Base-by-base conservation (phyloP, 116 monocot genomes). In the Thalassia testudinum region DNA sequence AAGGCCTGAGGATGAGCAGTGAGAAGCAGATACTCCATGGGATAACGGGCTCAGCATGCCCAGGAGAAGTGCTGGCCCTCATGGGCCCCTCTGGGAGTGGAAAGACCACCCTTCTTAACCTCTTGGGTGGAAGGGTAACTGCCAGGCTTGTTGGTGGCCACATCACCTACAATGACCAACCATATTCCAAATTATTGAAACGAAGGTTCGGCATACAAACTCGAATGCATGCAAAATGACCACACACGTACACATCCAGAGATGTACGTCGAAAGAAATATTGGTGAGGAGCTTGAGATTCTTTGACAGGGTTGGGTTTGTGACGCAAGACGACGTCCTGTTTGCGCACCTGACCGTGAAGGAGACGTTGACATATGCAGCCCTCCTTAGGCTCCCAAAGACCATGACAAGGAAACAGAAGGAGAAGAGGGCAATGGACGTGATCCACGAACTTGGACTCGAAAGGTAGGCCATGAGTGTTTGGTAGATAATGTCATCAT, bases 11-110 rank as follows among this genome's bases (percentile, higher is more conserved):
- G 3, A 50, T 20, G 8, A 61, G 23, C 12, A 61, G 13, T 15
- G 61, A 61, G 61, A 54, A 54, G 28, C 27, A 54, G 23, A 54
- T 54, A 10, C 53, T 54, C 11, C 27, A 29, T 54, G 80, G 84
- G 45, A 70, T 89, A 42, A 77, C 80, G 54, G 89, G 89, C 43
- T 75, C 76, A 24, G 89, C 68, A 5, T 70, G 67, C 48, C 83
- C 89, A 24, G 84, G 89, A 17, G 89, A 89, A 58, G 76, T 89
- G 23, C 24, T 89, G 37, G 89, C 84, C 29, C 61, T 89, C 12
- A 83, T 89, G 84, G 89, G 89, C 10, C 84, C 89, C 10, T 89
- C 89, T 0, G 89, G 89, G 11, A 64, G 84, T 52, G 89, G 89
- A 16, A 89, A 89, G 43, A 89, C 84, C 11, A 80, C 73, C 24